Conservation (phyloP, 139 green algal species). For the Picochlorum sp. region DNA sequence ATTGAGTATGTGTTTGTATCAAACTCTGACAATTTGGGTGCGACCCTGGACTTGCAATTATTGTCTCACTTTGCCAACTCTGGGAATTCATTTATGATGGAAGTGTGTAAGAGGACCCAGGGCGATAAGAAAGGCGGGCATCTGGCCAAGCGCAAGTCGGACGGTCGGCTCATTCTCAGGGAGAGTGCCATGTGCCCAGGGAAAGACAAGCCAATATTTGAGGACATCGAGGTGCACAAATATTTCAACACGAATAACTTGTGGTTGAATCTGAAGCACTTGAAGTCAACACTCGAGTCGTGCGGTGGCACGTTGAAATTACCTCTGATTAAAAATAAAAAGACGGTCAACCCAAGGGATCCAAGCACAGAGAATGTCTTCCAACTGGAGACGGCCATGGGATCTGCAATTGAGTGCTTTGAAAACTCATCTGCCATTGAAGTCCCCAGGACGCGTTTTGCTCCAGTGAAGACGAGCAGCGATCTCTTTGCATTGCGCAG, state of each 20-base stretch:
- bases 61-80: slow-evolving; percentile 71
- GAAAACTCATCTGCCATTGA: slow-evolving; percentile 69
- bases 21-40: slow-evolving; percentile 89
- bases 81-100: slow-evolving; percentile 76
- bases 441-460: slow-evolving; percentile 79
- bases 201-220: slow-evolving; percentile 75
- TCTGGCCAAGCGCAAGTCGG: slow-evolving; percentile 55
- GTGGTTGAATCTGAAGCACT: slow-evolving; percentile 69
- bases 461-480: slow-evolving; percentile 88
- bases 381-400: slow-evolving; percentile 89
- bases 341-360: slow-evolving; percentile 88
- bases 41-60: slow-evolving; percentile 76
- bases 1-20: slow-evolving; percentile 61
- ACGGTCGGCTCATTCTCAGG: slow-evolving; percentile 69
- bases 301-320: slow-evolving; percentile 59
- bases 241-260: slow-evolving; percentile 98
- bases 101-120: slow-evolving; percentile 78
- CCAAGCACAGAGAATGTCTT: slow-evolving; percentile 56
- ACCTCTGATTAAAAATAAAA: slow-evolving; percentile 91
- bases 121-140: slow-evolving; percentile 92
- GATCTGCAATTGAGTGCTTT: slow-evolving; percentile 87
- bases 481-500: slow-evolving; percentile 81
- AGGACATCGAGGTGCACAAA: slow-evolving; percentile 73
- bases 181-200: slow-evolving; percentile 81
- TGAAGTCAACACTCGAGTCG: slow-evolving; percentile 44